A percentile compares a stretch with the other conserved stretches of the same genome.
Evolutionary conservation across 2,329 filamentous ascomycete species (phyloP).

Genomic region (Plenodomus biglobosus): DNA sequence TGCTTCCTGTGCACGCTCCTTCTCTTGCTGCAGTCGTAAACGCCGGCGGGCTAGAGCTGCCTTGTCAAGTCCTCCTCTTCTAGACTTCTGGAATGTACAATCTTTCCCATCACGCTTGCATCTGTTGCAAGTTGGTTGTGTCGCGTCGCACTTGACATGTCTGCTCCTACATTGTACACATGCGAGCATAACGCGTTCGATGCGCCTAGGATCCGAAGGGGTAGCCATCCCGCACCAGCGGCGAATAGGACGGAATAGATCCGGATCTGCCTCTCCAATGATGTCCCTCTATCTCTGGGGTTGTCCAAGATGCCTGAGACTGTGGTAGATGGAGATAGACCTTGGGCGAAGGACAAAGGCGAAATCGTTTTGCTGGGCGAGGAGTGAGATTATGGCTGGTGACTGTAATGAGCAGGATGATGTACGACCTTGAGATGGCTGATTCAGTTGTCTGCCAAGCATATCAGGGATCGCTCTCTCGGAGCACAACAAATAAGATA

Average conservation of each 20-base stretch:
- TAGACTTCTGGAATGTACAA: conserved; percentile 37
- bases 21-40: conserved; percentile 30
- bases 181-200: conserved; percentile 35
- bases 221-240: conserved; percentile 20
- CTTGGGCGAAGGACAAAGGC: neutral
- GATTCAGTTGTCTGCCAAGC: neutral
- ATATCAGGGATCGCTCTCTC: neutral
- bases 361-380: neutral
- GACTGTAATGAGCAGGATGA: neutral
- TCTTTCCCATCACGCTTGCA: conserved; percentile 39
- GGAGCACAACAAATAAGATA: too few relatives aligned
- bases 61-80: conserved; percentile 40
- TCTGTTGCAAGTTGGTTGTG: conserved; percentile 33
- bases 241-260: neutral
- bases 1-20: conserved; percentile 12
- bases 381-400: neutral
- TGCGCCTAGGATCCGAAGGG: conserved; percentile 17
- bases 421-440: neutral
- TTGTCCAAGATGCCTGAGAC: neutral
- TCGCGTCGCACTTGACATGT: conserved; percentile 41
- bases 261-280: neutral
- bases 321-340: neutral
- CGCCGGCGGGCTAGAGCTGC: conserved; percentile 34
- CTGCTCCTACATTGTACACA: conserved; percentile 39
- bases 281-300: neutral